Conservation (phyloP, 176 grass and related monocot genomes). For the Cenchrus americanus region DNA sequence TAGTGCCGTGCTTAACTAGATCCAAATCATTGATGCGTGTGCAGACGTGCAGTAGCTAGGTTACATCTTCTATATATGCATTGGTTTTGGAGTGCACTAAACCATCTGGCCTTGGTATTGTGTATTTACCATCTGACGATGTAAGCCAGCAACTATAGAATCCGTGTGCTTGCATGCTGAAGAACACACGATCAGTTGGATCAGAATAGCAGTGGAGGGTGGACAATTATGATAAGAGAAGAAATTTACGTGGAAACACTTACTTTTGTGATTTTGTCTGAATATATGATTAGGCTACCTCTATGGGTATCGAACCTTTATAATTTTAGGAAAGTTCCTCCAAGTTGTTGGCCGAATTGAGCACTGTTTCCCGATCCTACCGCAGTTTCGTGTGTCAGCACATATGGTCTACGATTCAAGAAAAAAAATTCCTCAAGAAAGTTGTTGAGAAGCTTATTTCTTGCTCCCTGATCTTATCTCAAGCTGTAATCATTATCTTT, state of each 20-base stretch:
- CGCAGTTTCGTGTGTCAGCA: not conserved
- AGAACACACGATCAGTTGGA: not conserved
- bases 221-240: not conserved
- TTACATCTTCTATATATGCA: not conserved
- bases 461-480: slow-evolving; percentile 9
- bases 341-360: slow-evolving; percentile 30
- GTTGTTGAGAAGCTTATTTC: slow-evolving; percentile 5
- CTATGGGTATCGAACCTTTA: not conserved
- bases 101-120: slow-evolving; percentile 15
- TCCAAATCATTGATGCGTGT: not conserved
- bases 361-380: slow-evolving; percentile 10
- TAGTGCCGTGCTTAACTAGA: slow-evolving; percentile 4
- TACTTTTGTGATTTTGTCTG: not conserved
- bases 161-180: not conserved
- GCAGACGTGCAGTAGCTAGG: not conserved
- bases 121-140: not conserved
- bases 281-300: not conserved
- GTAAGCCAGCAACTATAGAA: not conserved
- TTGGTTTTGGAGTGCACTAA: slow-evolving; percentile 10
- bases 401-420: not conserved
- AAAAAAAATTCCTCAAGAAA: not conserved
- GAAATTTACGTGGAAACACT: not conserved
- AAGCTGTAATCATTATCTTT: not conserved
- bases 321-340: not conserved
- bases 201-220: not conserved